Percentiles rank a stretch among this genome's conserved stretches.
phyloP scores from a whole-genome alignment of 768 basidiomycete genomes.

The Pisolithus orientalis region DNA sequence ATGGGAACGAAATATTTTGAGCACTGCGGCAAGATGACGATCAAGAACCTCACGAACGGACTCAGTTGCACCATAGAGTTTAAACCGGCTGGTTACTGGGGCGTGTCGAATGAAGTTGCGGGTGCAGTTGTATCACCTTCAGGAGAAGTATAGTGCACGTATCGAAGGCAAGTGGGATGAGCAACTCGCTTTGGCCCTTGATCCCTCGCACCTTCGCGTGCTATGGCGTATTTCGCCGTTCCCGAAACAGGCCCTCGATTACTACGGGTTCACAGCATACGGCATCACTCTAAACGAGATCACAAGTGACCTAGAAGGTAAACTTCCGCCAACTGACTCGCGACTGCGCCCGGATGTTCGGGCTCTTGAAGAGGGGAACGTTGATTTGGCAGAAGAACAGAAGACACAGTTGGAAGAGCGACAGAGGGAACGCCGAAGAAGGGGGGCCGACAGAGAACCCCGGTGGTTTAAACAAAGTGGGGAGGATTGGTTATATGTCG shows the following conservation, averaged over 20 bases:
- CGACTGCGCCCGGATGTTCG: conserved; percentile 76
- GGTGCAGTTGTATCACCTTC: conserved; percentile 51
- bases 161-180: conserved; percentile 94
- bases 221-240: conserved; percentile 76
- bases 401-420: conserved; percentile 69
- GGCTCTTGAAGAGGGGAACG: conserved; percentile 71
- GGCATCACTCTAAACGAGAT: conserved; percentile 80
- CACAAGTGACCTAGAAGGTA: conserved; percentile 53
- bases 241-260: conserved; percentile 61
- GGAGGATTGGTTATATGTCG: conserved; percentile 70
- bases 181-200: conserved; percentile 61
- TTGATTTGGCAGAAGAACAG: conserved; percentile 64
- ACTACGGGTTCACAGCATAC: conserved; percentile 80
- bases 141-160: conserved; percentile 48
- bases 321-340: conserved; percentile 77
- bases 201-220: conserved; percentile 61
- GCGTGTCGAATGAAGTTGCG: conserved; percentile 63
- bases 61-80: conserved; percentile 72
- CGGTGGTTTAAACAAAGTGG: conserved; percentile 69
- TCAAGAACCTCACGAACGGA: conserved; percentile 54
- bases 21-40: conserved; percentile 72
- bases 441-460: conserved; percentile 53
- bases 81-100: conserved; percentile 83
- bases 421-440: conserved; percentile 66
- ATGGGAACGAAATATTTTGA: conserved; percentile 89